Evolutionary conservation across 1,284 basidiomycete genomes (phyloP).

Genomic region (Mycosarcoma maydis): DNA sequence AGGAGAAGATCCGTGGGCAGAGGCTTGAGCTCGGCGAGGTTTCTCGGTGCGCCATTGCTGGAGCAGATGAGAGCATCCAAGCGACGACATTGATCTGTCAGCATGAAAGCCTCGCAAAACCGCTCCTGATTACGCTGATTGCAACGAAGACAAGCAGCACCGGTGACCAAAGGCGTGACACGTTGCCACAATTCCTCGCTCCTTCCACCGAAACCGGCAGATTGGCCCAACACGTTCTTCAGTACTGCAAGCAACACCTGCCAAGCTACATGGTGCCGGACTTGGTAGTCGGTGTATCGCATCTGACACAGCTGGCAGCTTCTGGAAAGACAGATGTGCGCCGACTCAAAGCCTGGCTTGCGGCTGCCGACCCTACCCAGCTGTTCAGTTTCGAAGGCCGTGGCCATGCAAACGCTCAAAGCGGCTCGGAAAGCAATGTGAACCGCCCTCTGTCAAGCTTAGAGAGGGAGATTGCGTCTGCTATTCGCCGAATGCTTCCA

Average conservation of each 20-base stretch:
- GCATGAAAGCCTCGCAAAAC: slow-evolving; percentile 6
- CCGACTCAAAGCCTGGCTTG: slow-evolving; percentile 12
- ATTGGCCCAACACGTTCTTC: background rate
- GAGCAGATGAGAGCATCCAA: background rate
- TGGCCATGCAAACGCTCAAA: too few relatives aligned
- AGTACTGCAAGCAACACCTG: slow-evolving; percentile 11
- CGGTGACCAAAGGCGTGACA: background rate
- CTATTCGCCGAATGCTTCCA: slow-evolving; percentile 3
- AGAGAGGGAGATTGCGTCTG: background rate
- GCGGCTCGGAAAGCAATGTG: too few relatives aligned
- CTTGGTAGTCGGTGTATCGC: slow-evolving; percentile 8
- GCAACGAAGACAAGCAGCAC: background rate
- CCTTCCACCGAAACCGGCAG: background rate
- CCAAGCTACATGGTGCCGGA: slow-evolving; percentile 26
- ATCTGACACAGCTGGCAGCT: slow-evolving; percentile 11
- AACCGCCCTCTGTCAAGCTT: background rate
- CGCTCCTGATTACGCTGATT: slow-evolving; percentile 15
- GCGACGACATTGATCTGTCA: slow-evolving; percentile 12
- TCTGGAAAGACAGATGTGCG: slow-evolving; percentile 16
- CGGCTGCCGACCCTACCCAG: slow-evolving; percentile 2
- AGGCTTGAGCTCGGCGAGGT: slow-evolving; percentile 73
- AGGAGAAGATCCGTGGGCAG: slow-evolving; percentile 73
- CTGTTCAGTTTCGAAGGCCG: too few relatives aligned
- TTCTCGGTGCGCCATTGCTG: slow-evolving; percentile 55
- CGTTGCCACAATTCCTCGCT: background rate